Evolutionary conservation across 805 yeast genomes (phyloP), one percentile per base, ranked within the genome.

Genomic region (Cyberlindnera subsufficiens): DNA sequence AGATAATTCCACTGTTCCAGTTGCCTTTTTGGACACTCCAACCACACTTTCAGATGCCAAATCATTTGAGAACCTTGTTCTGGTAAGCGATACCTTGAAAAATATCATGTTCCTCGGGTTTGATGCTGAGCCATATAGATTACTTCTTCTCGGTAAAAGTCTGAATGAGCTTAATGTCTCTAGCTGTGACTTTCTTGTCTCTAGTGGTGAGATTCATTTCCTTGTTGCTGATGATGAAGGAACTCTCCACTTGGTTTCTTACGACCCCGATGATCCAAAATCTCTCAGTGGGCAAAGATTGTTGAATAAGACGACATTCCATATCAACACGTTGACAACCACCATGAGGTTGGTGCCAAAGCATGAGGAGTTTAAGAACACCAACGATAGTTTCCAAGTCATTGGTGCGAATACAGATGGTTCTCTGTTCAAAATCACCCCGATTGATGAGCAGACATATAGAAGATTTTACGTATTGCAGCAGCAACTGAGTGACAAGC

Each of bases 81-180:
- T 89, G 2, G 63, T 89, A 15, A 95, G 95, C 16, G 99, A 93
- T 61, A 68, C 86, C 0, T 71, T 80, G 63, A 83, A 86, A 52
- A 78, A 89, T 51, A 70, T 87, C 4, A 80, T 89, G 69, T 69
- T 93, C 43, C 80, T 82, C 25, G 97, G 97, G 1, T 90, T 89
- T 64, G 96, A 89, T 60, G 91, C 95, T 3, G 96, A 91, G 55
- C 99, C 99, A 1, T 90, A 86, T 60, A 68, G 96, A 50, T 80
- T 91, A 81, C 69, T 88, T 15, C 62, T 75, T 44, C 61, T 93
- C 40, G 90, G 95, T 8, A 86, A 83, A 57, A 96, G 90, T 59
- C 69, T 76, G 17, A 71, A 76, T 20, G 63, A 72, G 16, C 67
- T 84, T 35, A 84, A 80, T 54, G 82, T 85, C 0, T 69, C 74